Percentiles rank a stretch among this genome's conserved stretches.
Evolutionary conservation across 306 rosid species (phyloP).

Genomic region (Prunus kanzakura): DNA sequence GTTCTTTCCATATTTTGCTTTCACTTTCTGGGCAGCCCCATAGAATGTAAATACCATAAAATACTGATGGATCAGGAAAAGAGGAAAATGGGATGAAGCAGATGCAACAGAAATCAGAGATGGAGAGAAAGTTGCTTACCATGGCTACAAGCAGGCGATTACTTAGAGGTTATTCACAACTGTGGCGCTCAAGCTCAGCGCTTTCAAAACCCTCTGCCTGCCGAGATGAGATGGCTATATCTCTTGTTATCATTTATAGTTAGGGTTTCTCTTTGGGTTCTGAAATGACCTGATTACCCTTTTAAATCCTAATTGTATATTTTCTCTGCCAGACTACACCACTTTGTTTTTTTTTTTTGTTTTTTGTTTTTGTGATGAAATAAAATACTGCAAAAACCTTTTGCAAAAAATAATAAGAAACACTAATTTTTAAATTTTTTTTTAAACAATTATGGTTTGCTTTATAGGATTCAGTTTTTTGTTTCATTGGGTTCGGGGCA

Average conservation of each 20-base stretch:
- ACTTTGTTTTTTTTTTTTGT: no score
- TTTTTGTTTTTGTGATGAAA: no score
- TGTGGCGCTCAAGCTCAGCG: not conserved
- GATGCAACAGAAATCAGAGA: not conserved
- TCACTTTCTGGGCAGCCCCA: not conserved
- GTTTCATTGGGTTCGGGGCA: no score
- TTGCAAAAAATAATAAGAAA: no score
- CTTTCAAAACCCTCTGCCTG: not conserved
- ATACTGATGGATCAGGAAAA: not conserved
- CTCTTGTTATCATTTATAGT: not conserved
- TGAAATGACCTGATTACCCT: conserved; percentile 24
- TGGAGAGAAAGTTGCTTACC: not conserved
- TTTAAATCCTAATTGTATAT: not conserved
- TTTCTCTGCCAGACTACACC: no score
- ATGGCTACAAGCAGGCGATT: conserved; percentile 10
- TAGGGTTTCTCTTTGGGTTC: conserved; percentile 7
- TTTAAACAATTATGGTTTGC: no score
- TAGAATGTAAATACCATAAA: not conserved
- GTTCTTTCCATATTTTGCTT: not conserved
- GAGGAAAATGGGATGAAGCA: not conserved
- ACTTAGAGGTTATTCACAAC: not conserved
- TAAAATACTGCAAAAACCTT: no score
- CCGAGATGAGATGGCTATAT: no score
- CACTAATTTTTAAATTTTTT: no score
- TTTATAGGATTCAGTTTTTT: no score